Percentiles rank a stretch among this genome's conserved stretches.
phyloP scores from a whole-genome alignment of 371 early-diverging fungal genomes.

The Batkoa obscura region DNA sequence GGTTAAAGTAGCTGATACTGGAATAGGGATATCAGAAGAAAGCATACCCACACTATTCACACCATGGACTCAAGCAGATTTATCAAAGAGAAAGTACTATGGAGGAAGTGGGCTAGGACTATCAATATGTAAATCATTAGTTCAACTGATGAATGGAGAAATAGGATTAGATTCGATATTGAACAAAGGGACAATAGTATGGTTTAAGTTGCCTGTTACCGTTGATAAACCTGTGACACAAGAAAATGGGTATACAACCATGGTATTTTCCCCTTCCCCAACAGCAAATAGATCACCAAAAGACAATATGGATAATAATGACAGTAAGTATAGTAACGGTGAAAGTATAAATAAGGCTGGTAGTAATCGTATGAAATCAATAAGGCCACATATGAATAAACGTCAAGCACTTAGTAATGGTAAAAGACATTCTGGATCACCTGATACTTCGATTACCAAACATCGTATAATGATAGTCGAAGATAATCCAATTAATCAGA shows the following conservation, averaged over 20 bases:
- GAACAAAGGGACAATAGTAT: conserved; percentile 15
- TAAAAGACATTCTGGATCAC: too few relatives aligned
- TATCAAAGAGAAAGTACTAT: conserved; percentile 24
- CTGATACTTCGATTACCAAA: too few relatives aligned
- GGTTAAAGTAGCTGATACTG: conserved; percentile 26
- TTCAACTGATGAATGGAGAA: conserved; percentile 31
- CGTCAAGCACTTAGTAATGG: not conserved
- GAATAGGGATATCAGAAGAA: conserved; percentile 34
- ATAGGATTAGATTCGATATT: conserved; percentile 12
- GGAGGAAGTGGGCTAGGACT: conserved; percentile 30
- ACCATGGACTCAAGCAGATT: conserved; percentile 40
- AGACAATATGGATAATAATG: too few relatives aligned
- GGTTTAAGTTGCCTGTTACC: conserved; percentile 11
- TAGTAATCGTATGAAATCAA: too few relatives aligned
- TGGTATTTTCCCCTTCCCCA: not conserved
- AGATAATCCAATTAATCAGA: conserved; percentile 8
- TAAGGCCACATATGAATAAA: too few relatives aligned
- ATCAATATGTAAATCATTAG: conserved; percentile 25
- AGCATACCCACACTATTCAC: conserved; percentile 28
- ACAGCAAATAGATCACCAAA: not conserved
- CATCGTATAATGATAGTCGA: conserved; percentile 5
- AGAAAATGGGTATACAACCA: too few relatives aligned
- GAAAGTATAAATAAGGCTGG: not conserved
- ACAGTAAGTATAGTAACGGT: too few relatives aligned
- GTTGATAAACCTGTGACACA: too few relatives aligned